Conservation (phyloP, 1,284 basidiomycete species). For the Puccinia triticina region DNA sequence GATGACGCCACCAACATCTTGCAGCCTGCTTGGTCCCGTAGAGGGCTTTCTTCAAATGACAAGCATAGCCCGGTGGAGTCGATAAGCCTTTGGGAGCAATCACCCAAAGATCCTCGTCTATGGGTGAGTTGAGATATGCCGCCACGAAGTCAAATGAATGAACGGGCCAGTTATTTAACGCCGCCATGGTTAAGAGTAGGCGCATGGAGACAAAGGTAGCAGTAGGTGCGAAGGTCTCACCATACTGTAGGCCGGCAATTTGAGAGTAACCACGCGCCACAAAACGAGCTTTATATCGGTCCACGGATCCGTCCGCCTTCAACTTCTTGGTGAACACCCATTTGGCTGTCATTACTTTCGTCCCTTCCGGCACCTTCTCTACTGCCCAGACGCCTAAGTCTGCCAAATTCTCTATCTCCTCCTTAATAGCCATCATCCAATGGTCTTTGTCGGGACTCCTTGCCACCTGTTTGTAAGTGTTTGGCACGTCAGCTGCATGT, state of each 20-base stretch:
- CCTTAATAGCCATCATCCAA: background rate
- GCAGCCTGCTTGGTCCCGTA: conserved; percentile 17
- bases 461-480: background rate
- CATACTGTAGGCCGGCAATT: no score
- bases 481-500: background rate
- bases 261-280: conserved; percentile 20
- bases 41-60: background rate
- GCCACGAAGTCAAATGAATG: conserved; percentile 16
- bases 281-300: background rate
- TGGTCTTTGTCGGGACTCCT: background rate
- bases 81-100: background rate
- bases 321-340: conserved; percentile 16
- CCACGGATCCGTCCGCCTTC: background rate
- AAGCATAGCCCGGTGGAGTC: background rate
- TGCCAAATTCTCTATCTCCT: conserved; percentile 9
- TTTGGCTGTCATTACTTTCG: background rate
- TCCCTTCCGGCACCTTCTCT: no score
- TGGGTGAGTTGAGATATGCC: background rate
- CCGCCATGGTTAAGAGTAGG: background rate
- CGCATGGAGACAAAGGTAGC: no score
- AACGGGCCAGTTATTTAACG: background rate
- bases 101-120: conserved; percentile 13
- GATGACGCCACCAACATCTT: conserved; percentile 29
- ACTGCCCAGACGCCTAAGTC: no score
- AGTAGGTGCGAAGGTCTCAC: no score